Evolutionary conservation across 192 early-diverging fungal genomes (phyloP), one percentile per base, ranked within the genome.

Genomic region (Coemansia furcata): DNA sequence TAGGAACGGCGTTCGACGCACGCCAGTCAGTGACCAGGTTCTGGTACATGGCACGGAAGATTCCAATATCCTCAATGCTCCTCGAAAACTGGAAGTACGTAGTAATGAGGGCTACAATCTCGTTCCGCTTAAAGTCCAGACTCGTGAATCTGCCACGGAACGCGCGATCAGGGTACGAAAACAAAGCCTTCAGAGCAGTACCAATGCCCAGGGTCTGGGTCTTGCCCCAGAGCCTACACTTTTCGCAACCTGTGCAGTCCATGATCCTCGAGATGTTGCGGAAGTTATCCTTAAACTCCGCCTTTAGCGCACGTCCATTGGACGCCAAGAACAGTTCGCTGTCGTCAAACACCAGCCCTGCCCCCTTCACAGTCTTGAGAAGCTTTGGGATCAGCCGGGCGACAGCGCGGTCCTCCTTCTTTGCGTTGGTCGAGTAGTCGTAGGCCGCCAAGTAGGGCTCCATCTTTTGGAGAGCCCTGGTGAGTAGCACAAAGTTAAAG

Each of bases 221-320:
- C 73, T 99, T 99, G 29, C 98, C 98, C 98, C 98, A 99, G 36
- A 99, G 81, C 43, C 94, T 77, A 68, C 98, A 99, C 80, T 99
- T 99, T 81, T 99, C 95, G 74, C 98, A 99, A 1, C 91, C 94
- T 26, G 98, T 95, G 75, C 98, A 99, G 83, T 99, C 98, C 97
- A 99, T 98, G 75, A 99, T 97, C 23, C 88, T 78, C 12, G 97
- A 93, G 19, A 99, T 91, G 71, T 99, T 99, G 62, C 98, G 87
- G 84, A 99, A 99, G 68, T 89, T 88, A 30, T 89, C 85, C 73
- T 94, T 88, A 76, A 98, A 94, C 83, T 98, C 93, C 21, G 87
- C 72, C 76, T 94, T 94, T 17, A 98, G 85, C 39, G 69, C 81
- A n/a, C 58, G 60, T 0, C 88, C 84, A n/a, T 81, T 76, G 23